Conservation (phyloP, 345 rosid genomes). For the Populus ilicifolia region DNA sequence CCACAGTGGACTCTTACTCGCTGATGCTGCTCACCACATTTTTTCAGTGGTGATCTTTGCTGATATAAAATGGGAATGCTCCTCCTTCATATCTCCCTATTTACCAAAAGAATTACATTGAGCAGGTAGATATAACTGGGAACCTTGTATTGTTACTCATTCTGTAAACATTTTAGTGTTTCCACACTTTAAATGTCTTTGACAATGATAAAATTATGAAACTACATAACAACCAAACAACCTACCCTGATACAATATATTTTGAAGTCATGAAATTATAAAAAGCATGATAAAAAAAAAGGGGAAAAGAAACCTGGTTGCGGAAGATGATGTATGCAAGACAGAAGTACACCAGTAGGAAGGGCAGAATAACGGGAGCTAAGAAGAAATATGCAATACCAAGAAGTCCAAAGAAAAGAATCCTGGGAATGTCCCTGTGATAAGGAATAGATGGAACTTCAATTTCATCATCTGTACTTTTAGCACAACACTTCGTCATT, state of each 20-base stretch:
- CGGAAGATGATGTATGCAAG: constrained; percentile 78
- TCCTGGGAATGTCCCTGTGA: constrained; percentile 78
- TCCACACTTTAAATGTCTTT: not conserved
- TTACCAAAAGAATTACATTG: not conserved
- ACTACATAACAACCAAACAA: not conserved
- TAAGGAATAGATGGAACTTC: constrained; percentile 71
- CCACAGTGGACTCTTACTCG: not conserved
- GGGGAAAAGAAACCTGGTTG: constrained; percentile 55
- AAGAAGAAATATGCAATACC: constrained; percentile 90
- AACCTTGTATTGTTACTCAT: not conserved
- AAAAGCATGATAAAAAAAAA: not conserved
- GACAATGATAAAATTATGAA: not conserved
- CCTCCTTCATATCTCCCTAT: not conserved
- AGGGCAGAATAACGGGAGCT: constrained; percentile 90
- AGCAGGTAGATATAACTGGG: not conserved
- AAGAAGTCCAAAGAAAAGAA: constrained; percentile 85
- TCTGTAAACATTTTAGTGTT: not conserved
- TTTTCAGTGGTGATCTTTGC: not conserved
- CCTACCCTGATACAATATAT: not conserved
- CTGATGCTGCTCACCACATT: not conserved
- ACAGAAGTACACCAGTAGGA: constrained; percentile 76
- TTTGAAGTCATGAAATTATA: not conserved
- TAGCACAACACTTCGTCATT: constrained; percentile 45
- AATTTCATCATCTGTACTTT: constrained; percentile 47
- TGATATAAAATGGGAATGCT: not conserved